A percentile compares a stretch with the other conserved stretches of the same genome.
Evolutionary conservation across 192 early-diverging fungal genomes (phyloP).

Genomic region (Podila minutissima): DNA sequence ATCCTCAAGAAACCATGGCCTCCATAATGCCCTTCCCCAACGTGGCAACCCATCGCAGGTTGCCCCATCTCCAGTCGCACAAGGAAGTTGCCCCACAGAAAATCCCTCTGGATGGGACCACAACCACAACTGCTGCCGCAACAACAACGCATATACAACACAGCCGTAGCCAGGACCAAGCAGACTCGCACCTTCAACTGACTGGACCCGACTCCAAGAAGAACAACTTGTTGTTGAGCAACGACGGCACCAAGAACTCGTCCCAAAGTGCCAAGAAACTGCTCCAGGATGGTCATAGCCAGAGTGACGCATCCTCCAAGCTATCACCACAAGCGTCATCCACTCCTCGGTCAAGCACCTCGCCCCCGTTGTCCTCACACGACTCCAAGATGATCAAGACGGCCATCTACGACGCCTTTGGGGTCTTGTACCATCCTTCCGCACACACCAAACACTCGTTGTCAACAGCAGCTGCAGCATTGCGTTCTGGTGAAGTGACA

Average conservation of each 20-base stretch:
- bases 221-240: neutral
- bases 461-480: constrained; percentile 12
- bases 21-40: constrained; percentile 16
- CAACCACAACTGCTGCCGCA: neutral
- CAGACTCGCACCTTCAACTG: neutral
- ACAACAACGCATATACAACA: neutral
- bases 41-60: constrained; percentile 10
- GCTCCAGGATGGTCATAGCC: neutral
- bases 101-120: neutral
- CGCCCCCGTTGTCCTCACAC: constrained; percentile 3
- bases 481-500: constrained; percentile 43
- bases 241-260: too few relatives aligned
- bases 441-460: constrained; percentile 41
- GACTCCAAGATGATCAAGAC: constrained; percentile 42
- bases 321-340: neutral
- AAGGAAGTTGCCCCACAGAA: neutral
- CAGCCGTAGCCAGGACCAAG: neutral
- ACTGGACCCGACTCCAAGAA: neutral
- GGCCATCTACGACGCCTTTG: constrained; percentile 49
- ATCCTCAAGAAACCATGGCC: constrained; percentile 4
- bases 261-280: neutral
- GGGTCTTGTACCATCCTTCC: constrained; percentile 40
- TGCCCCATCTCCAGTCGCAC: constrained; percentile 13
- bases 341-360: neutral
- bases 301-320: neutral